Evolutionary conservation across 2,329 filamentous ascomycete species (phyloP), one percentile per base, ranked within the genome.

Genomic region (Colletotrichum graminicola): DNA sequence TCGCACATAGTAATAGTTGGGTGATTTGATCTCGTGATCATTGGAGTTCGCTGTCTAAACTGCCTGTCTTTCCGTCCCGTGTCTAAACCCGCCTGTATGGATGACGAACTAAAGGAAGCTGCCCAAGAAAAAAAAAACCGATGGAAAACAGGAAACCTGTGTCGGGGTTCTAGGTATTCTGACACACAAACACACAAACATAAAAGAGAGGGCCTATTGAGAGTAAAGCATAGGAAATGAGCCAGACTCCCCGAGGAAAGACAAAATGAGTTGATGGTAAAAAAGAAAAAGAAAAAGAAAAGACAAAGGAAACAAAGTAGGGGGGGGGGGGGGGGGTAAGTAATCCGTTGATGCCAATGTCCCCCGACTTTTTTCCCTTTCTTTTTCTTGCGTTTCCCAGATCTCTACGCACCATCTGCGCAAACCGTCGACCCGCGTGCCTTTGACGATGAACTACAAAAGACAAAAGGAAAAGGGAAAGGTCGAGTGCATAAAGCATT

Each of bases 91-190:
- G 3, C 34, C 5, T n/a, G 34, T 32, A 21, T 18, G n/a, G 11
- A 41, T n/a, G n/a, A 56, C 34, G 7, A 39, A 23, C 45, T 29
- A 39, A 3, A 49, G n/a, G 43, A 49, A 6, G 47, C 32, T 16
- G 34, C 26, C 12, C 1, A 23, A 29, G 34, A 39, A 43, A 23
- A 49, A 36, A 5, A 54, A 45, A 54, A 34, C 45, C n/a, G n/a
- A n/a, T n/a, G 29, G 8, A 66, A 47, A 60, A 18, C 11, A 2
- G n/a, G 54, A 26, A 56, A 66, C 62, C 56, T 61, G 32, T 47
- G 45, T 49, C 16, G 45, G 59, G 47, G 55, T 51, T 62, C 47
- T 69, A 63, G 56, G 67, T 72, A 72, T 72, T 63, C 41, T 49
- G 39, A 47, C n/a, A 47, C n/a, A 47, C 45, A 47, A 3, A 47